Evolutionary conservation across 2,329 filamentous ascomycete species (phyloP).

Genomic region (Helminthosporium solani): DNA sequence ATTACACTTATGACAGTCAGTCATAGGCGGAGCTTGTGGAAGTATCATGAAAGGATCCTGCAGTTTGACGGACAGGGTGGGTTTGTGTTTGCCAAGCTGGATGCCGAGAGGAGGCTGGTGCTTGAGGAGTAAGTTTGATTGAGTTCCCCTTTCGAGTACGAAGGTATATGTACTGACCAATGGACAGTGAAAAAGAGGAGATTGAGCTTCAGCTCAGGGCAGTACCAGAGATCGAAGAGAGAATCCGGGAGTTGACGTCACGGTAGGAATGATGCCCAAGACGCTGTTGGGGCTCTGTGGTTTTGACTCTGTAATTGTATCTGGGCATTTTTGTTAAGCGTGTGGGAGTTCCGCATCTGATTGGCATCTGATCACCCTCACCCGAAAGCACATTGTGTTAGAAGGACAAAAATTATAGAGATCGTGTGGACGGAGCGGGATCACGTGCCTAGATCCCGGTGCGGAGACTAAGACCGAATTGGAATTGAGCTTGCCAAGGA

Average conservation of each 20-base stretch:
- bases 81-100: conserved; percentile 84
- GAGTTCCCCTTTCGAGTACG: conserved; percentile 2
- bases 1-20: conserved; percentile 97
- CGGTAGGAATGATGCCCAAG: neutral
- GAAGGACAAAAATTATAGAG: too few relatives aligned
- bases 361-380: too few relatives aligned
- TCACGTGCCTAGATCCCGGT: too few relatives aligned
- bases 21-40: conserved; percentile 89
- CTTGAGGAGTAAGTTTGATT: conserved; percentile 72
- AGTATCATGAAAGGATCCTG: conserved; percentile 90
- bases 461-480: too few relatives aligned
- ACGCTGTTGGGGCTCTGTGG: neutral
- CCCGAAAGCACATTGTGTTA: too few relatives aligned
- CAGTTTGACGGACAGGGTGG: conserved; percentile 96
- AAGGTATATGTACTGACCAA: conserved; percentile 14
- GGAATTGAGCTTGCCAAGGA: too few relatives aligned
- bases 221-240: conserved; percentile 82
- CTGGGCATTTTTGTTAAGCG: too few relatives aligned
- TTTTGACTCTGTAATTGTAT: neutral
- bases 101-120: conserved; percentile 80
- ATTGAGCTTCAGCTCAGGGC: conserved; percentile 81
- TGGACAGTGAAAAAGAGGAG: conserved; percentile 78
- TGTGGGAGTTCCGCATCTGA: too few relatives aligned
- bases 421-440: too few relatives aligned
- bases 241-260: conserved; percentile 69